Conservation (phyloP, 257 asterid genomes). For the Solanum tacnaense region DNA sequence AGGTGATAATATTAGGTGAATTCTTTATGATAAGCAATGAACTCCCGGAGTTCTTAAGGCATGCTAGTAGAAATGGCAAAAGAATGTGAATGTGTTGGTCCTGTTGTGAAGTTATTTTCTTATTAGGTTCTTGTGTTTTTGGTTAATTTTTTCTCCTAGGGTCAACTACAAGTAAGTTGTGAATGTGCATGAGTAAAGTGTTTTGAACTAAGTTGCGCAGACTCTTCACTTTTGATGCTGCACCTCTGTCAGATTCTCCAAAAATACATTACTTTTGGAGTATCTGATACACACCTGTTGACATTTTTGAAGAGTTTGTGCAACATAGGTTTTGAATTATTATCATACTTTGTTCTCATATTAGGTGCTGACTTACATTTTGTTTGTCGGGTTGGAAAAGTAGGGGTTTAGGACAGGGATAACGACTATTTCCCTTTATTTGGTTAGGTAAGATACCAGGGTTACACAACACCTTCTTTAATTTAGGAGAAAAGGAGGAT, state of each 20-base stretch:
- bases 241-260: neutral
- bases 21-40: neutral
- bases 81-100: neutral
- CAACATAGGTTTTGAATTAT: neutral
- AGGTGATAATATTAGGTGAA: neutral
- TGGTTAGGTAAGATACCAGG: neutral
- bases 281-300: neutral
- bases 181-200: neutral
- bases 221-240: neutral
- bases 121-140: neutral
- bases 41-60: neutral
- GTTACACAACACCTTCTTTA: neutral
- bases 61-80: neutral
- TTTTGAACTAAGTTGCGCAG: neutral
- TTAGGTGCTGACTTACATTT: neutral
- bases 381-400: neutral
- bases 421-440: neutral
- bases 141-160: neutral
- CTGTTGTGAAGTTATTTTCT: neutral
- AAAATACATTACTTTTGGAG: neutral
- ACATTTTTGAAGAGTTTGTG: neutral
- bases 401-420: neutral
- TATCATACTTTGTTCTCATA: neutral
- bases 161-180: neutral
- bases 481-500: neutral